Evolutionary conservation across 306 rosid species (phyloP).

Genomic region (Gastrolobium bilobum): DNA sequence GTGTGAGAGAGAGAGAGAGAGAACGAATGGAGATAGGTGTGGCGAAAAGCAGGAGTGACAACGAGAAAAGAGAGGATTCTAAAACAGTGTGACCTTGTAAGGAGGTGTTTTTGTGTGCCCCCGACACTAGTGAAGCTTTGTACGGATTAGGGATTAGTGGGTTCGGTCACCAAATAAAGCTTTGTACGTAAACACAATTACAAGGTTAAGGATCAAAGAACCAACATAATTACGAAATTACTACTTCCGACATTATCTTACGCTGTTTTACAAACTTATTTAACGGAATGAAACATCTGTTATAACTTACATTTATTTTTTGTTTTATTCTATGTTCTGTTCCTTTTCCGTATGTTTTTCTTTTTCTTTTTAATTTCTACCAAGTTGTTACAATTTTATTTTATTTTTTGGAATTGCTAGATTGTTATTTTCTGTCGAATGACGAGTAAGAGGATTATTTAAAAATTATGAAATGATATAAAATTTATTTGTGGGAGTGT

Average conservation of each 20-base stretch:
- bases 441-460: too few relatives aligned
- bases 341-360: not conserved
- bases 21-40: not conserved
- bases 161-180: slow-evolving; percentile 34
- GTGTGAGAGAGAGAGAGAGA: not conserved
- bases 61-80: not conserved
- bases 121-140: not conserved
- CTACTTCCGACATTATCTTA: slow-evolving; percentile 27
- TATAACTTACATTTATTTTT: too few relatives aligned
- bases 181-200: not conserved
- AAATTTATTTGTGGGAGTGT: too few relatives aligned
- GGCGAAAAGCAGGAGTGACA: not conserved
- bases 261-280: not conserved
- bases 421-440: too few relatives aligned
- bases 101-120: not conserved
- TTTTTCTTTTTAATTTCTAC: too few relatives aligned
- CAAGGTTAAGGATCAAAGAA: not conserved
- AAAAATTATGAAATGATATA: too few relatives aligned
- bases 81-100: not conserved
- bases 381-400: too few relatives aligned
- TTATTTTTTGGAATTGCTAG: too few relatives aligned
- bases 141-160: not conserved
- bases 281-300: too few relatives aligned
- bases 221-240: slow-evolving; percentile 7
- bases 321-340: not conserved